phyloP scores from a whole-genome alignment of 441 rosid genomes.

The Viola pubescens region DNA sequence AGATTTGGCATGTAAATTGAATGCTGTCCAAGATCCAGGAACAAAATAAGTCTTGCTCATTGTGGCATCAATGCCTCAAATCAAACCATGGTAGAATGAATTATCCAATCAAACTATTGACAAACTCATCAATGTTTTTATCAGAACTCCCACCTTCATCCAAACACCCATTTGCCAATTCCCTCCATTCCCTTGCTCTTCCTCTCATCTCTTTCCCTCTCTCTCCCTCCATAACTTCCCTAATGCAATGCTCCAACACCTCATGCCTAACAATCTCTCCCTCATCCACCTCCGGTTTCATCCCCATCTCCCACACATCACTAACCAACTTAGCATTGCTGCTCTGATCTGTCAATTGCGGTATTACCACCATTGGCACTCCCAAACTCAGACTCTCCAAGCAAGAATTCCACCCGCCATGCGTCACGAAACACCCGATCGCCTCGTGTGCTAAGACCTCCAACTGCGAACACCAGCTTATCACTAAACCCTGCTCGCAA shows the following conservation, averaged over 20 bases:
- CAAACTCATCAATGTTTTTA: too few relatives aligned
- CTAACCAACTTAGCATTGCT: slow-evolving; percentile 39
- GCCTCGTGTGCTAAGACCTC: slow-evolving; percentile 43
- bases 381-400: slow-evolving; percentile 45
- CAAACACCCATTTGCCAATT: too few relatives aligned
- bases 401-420: slow-evolving; percentile 60
- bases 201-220: too few relatives aligned
- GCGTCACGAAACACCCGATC: slow-evolving; percentile 16
- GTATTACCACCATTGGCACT: slow-evolving; percentile 54
- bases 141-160: too few relatives aligned
- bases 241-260: slow-evolving; percentile 30
- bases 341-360: slow-evolving; percentile 46
- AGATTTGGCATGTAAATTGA: too few relatives aligned
- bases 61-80: too few relatives aligned
- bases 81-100: too few relatives aligned
- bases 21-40: too few relatives aligned
- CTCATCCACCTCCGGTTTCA: slow-evolving; percentile 25
- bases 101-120: too few relatives aligned
- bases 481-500: slow-evolving; percentile 32
- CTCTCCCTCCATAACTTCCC: slow-evolving; percentile 6
- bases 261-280: slow-evolving; percentile 26
- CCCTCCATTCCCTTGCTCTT: too few relatives aligned
- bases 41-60: too few relatives aligned
- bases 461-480: slow-evolving; percentile 43
- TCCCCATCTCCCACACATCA: slow-evolving; percentile 49